Evolutionary conservation across 768 basidiomycete species (phyloP), one percentile per base, ranked within the genome.

Genomic region (Xerocomellus amylosporus): DNA sequence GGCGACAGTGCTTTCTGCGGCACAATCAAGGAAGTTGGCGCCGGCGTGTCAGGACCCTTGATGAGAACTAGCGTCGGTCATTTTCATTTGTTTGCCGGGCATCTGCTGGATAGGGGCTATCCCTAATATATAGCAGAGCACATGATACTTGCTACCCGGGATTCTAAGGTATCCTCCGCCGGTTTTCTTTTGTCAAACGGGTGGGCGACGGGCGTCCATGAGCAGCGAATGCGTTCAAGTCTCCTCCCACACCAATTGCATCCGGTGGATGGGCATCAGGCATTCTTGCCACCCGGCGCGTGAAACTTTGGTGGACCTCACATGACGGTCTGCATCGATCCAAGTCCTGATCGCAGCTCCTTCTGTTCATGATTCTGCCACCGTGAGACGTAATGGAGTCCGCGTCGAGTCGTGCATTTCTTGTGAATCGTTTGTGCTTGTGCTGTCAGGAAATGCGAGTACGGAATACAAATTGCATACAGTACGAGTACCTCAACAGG

Each of bases 1-100:
- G 28, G 30, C 14, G 19, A 39, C 51, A 53, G 22, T 36, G 38
- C 31, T 31, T 5, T 49, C 36, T 34, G 20, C 39, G 6, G 52
- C 15, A 38, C 34, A 33, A 38, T 49, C 59, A 56, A 17, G 8
- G 1, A 36, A 19, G 3, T 6, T 28, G 28, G 14, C 34, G 28
- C 28, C 28, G 28, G 28, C 8, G 26, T 28, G 26, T 8, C 42
- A 46, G 44, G n/a, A 53, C 58, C 60, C 58, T 60, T 60, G 58
- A 61, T 61, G 44, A 7, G 13, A 37, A 31, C 30, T 19, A n/a
- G 14, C 13, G 4, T 30, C 46, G 36, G 45, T 49, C 40, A 48
- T 17, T n/a, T 51, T 20, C 20, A 40, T 46, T 63, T 62, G 15
- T 63, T 59, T 7, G 14, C 61, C 49, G 61, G 58, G n/a, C n/a